A percentile compares a stretch with the other conserved stretches of the same genome.
Conservation (phyloP, 768 basidiomycete genomes). For the Rhizopogon vinicolor region DNA sequence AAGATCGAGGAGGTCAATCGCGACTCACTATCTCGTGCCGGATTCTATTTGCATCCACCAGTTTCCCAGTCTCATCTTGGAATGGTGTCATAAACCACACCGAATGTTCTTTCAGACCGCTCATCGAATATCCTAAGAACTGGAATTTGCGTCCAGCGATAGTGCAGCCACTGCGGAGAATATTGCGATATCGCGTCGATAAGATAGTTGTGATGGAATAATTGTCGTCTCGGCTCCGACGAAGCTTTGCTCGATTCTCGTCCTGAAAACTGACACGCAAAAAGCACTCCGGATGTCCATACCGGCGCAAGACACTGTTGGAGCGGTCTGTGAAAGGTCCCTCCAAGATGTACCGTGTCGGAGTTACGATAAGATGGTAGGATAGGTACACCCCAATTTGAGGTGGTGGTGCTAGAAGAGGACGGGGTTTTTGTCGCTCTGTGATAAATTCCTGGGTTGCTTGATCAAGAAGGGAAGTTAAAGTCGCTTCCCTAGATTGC, state of each 20-base stretch:
- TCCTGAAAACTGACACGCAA: slow-evolving; percentile 47
- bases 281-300: slow-evolving; percentile 36
- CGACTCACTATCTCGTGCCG: slow-evolving; percentile 27
- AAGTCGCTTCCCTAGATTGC: background rate
- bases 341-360: slow-evolving; percentile 32
- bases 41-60: slow-evolving; percentile 24
- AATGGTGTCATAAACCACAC: slow-evolving; percentile 47
- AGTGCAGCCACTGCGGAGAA: slow-evolving; percentile 27
- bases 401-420: slow-evolving; percentile 17
- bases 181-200: slow-evolving; percentile 25
- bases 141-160: slow-evolving; percentile 42
- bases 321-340: slow-evolving; percentile 34
- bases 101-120: slow-evolving; percentile 44
- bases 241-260: slow-evolving; percentile 35
- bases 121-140: slow-evolving; percentile 51
- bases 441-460: slow-evolving; percentile 15
- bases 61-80: slow-evolving; percentile 13
- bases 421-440: slow-evolving; percentile 17
- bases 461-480: slow-evolving; percentile 11
- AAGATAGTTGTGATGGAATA: slow-evolving; percentile 27
- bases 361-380: slow-evolving; percentile 36
- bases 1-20: background rate
- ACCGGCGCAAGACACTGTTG: slow-evolving; percentile 36
- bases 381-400: slow-evolving; percentile 22
- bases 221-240: slow-evolving; percentile 22